Conservation (phyloP, 768 basidiomycete genomes). For the Xerocomellus intermedius region DNA sequence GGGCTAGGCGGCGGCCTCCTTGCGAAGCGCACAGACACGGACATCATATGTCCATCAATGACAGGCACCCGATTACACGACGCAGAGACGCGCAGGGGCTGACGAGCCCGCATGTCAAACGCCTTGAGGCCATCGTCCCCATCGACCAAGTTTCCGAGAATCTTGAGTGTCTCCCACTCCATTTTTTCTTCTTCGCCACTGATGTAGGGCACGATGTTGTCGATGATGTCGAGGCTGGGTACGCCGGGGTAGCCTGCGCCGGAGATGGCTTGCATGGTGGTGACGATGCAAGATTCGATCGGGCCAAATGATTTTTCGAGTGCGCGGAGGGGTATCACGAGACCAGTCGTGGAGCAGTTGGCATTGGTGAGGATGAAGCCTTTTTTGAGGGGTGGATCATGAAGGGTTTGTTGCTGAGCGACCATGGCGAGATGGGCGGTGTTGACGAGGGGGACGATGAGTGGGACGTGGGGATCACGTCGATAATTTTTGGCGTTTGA, state of each 20-base stretch:
- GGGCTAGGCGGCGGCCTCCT: constrained; percentile 78
- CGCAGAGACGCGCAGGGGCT: constrained; percentile 87
- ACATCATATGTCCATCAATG: constrained; percentile 91
- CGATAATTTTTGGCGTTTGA: constrained; percentile 98
- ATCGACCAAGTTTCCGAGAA: constrained; percentile 77
- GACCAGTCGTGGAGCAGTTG: constrained; percentile 95
- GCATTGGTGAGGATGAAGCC: constrained; percentile 99
- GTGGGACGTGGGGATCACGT: constrained; percentile 87
- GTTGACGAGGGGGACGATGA: constrained; percentile 97
- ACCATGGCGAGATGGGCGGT: constrained; percentile 81
- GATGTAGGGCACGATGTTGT: constrained; percentile 96
- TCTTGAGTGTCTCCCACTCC: constrained; percentile 98
- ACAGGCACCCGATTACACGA: constrained; percentile 95
- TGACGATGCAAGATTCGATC: constrained; percentile 87
- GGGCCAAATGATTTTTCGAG: constrained; percentile 91
- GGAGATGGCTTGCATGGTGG: constrained; percentile 97
- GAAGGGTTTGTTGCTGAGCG: constrained; percentile 71
- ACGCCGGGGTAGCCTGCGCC: constrained; percentile 98
- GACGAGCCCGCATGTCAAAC: constrained; percentile 83
- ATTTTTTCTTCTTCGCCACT: constrained; percentile 95
- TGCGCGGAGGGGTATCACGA: constrained; percentile 87
- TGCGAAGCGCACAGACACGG: constrained; percentile 83
- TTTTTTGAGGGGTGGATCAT: constrained; percentile 64
- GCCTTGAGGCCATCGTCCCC: constrained; percentile 52
- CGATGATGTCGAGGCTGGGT: constrained; percentile 83